Evolutionary conservation across 371 early-diverging fungal species (phyloP), one percentile per base, ranked within the genome.

Genomic region (Rhizopus delemar): DNA sequence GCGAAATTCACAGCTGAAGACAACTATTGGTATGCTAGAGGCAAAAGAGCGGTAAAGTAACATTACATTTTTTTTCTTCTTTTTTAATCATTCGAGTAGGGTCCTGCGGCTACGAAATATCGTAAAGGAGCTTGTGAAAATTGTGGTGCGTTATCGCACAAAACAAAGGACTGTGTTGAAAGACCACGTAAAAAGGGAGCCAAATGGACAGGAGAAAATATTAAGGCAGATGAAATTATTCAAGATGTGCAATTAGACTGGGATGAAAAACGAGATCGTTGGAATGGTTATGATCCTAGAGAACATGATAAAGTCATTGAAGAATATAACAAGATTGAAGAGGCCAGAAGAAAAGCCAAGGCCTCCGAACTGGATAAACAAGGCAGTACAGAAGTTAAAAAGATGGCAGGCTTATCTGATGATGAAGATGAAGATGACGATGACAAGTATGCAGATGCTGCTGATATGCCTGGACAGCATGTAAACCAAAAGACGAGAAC

Each of bases 101-200:
- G 88, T 9, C 90, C 88, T 29, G 89, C 94, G 13, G 90, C 94
- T 22, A 93, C 90, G 28, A 96, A 93, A 72, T 95, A 86, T 72
- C 85, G 96, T 46, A 94, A 93, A 66, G 97, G 97, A 0, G 96
- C 96, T 8, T 98, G 99, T 66, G 93, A 93, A 50, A 97, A 93
- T 69, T 95, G 97, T 69, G 99, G 99, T 31, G 95, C 96, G n/a
- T 78, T 89, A 80, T 86, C 93, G 8, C 99, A 98, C 71, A 93
- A 91, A 66, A 89, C 95, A 12, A 90, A 81, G 62, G 96, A 96
- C 50, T 98, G 99, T 67, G 80, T 97, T 48, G 99, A 98, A 56
- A 78, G 98, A 50, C 98, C 98, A 36, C 79, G 98, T 41, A 91
- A 89, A 59, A 82, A 78, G 49, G 94, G 93, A 11, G 98, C 99